Evolutionary conservation across 1,284 basidiomycete genomes (phyloP).

Genomic region (Taiwanofungus camphoratus): DNA sequence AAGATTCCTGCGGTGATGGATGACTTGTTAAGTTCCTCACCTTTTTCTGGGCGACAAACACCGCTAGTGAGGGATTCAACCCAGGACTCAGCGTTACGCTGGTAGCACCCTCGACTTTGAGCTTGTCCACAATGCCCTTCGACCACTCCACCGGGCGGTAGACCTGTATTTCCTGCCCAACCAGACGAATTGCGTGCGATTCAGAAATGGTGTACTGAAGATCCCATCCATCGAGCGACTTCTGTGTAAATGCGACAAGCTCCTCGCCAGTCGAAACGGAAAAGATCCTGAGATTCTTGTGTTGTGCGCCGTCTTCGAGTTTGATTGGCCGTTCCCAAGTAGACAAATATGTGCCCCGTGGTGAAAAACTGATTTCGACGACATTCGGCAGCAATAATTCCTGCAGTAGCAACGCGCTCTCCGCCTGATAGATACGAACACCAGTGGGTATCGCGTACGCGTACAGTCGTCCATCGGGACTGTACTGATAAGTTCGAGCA

Average conservation of each 20-base stretch:
- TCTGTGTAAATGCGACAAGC: constrained; percentile 78
- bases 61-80: constrained; percentile 77
- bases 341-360: constrained; percentile 86
- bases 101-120: constrained; percentile 78
- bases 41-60: constrained; percentile 95
- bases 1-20: too few species aligned
- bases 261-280: constrained; percentile 78
- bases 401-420: constrained; percentile 64
- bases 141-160: constrained; percentile 78
- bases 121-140: constrained; percentile 75
- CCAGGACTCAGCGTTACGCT: constrained; percentile 77
- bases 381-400: constrained; percentile 70
- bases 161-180: constrained; percentile 83
- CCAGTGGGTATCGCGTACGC: constrained; percentile 80
- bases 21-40: too few species aligned
- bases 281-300: constrained; percentile 88
- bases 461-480: constrained; percentile 81
- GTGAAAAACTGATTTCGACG: constrained; percentile 87
- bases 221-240: constrained; percentile 80
- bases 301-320: constrained; percentile 75
- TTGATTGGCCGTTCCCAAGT: constrained; percentile 92
- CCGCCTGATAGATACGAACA: constrained; percentile 74
- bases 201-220: constrained; percentile 92
- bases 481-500: constrained; percentile 80
- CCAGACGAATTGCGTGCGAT: constrained; percentile 81